Base-by-base conservation (phyloP, 345 rosid species). In the Crucihimalaya himalaica region DNA sequence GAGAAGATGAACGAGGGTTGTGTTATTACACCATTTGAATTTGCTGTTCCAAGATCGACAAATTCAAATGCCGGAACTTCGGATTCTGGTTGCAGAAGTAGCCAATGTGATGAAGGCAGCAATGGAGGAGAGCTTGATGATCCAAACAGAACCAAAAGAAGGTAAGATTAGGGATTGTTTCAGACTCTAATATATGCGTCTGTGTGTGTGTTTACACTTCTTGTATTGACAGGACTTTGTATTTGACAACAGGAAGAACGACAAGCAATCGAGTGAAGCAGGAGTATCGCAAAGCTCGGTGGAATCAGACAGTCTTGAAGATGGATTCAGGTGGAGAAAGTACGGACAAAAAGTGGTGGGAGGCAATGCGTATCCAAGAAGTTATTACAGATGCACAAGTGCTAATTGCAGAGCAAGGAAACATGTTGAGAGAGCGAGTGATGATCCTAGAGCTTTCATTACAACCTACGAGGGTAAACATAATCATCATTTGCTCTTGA, bases 241-340 rank as follows among this genome's bases (percentile, higher is more conserved):
- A 8, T 31, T n/a, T 5, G 25, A 18, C 13, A 37, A 37, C 77
- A 90, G 92, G 81, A 90, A 83, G 82, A 79, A 52, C 71, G 95
- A 87, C 61, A 84, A 79, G 76, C 89, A 80, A 66, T 62, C 81
- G 12, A 85, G 74, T 45, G 93, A 85, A 79, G 85, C 79, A 6
- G 87, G 85, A 52, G 62, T 72, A 47, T 79, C 85, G 29, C 89
- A 84, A 23, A 76, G 80, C n/a, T 83, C 92, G 11, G 79, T 81
- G 4, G 98, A 90, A 69, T 65, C 90, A n/a, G 97, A 92, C 68
- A 82, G 84, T 40, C 67, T 84, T 27, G 91, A 90, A 11, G 99
- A 96, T 65, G 98, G 99, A 32, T 96, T 96, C 79, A 91, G 92
- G 54, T 96, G 99, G 99, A 88, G 99, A 77, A 96, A 96, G 68